Conservation (phyloP, 139 green algal species). For the Volvox reticuliferus region DNA sequence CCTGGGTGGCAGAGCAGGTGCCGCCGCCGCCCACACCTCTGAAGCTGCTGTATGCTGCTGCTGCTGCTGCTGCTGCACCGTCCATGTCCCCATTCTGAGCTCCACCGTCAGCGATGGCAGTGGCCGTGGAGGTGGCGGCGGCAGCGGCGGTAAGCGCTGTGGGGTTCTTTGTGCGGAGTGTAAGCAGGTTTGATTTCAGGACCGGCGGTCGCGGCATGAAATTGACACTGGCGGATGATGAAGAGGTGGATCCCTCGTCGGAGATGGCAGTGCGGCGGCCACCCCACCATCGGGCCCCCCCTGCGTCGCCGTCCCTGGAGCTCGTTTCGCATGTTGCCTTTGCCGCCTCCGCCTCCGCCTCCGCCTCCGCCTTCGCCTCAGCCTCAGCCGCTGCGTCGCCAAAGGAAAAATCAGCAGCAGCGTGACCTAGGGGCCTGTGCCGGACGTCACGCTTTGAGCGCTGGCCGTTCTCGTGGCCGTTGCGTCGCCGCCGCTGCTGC, state of each 20-base stretch:
- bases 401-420: too few relatives aligned
- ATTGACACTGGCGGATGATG: constrained; percentile 6
- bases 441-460: too few relatives aligned
- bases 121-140: not conserved
- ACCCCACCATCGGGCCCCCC: too few relatives aligned
- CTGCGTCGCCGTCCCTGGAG: not conserved
- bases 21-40: too few relatives aligned
- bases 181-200: not conserved
- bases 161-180: not conserved
- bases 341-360: not conserved
- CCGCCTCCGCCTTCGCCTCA: not conserved
- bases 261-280: not conserved
- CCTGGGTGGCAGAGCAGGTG: too few relatives aligned
- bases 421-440: too few relatives aligned
- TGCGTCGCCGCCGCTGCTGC: too few relatives aligned
- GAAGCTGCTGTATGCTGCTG: not conserved
- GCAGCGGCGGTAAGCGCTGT: not conserved
- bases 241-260: not conserved
- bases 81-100: not conserved
- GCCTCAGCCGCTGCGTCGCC: not conserved
- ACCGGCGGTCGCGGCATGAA: not conserved
- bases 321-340: not conserved
- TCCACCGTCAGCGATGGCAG: not conserved
- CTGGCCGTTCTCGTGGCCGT: too few relatives aligned
- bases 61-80: not conserved